Base-by-base conservation (phyloP, 2,329 filamentous ascomycete genomes). In the Claviceps sp. region DNA sequence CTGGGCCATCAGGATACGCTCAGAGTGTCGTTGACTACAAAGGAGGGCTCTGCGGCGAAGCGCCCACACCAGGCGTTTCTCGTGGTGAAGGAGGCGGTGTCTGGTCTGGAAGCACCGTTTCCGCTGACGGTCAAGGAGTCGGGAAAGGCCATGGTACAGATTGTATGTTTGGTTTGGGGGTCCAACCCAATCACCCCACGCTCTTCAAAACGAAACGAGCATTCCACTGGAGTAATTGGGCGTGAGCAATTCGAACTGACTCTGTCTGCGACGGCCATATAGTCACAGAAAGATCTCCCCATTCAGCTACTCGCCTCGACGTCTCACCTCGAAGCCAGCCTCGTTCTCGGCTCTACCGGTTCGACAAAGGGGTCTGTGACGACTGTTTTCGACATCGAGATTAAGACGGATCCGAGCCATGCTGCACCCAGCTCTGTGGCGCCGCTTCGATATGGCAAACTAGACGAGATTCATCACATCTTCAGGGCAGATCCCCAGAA, bases 51-150 rank as follows among this genome's bases (percentile, higher is more conserved):
- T 69, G 84, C 82, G 60, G 77, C 80, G 47, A 91, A 89, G 75
- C 82, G 87, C 58, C 89, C 93, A 60, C 93, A 98, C 70, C 93
- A 98, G 70, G 89, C 89, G 5, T 96, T 96, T 73, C 76, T 98
- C 51, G 76, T 93, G 16, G 70, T 98, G 53, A 83, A 80, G 60
- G 89, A 97, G 60, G 72, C 75, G 14, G 72, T 75, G 13, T 84
- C 82, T 11, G 88, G 87, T 38, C 74, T 98, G 47, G 90, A 97
- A 68, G 84, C 89, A 24, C 89, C 90, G 1, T 95, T 91, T 62
- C 82, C 89, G 1, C 76, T 98, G 60, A 83, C 72, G 11, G 73
- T 95, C 47, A 95, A 95, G 72, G 87, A 93, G 9, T 89, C 77
- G 61, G 93, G 93, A 59, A 95, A 95, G 71, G 89, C 80, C 22